Evolutionary conservation across 1,284 basidiomycete genomes (phyloP).

Genomic region (Cutaneotrichosporon sp.): DNA sequence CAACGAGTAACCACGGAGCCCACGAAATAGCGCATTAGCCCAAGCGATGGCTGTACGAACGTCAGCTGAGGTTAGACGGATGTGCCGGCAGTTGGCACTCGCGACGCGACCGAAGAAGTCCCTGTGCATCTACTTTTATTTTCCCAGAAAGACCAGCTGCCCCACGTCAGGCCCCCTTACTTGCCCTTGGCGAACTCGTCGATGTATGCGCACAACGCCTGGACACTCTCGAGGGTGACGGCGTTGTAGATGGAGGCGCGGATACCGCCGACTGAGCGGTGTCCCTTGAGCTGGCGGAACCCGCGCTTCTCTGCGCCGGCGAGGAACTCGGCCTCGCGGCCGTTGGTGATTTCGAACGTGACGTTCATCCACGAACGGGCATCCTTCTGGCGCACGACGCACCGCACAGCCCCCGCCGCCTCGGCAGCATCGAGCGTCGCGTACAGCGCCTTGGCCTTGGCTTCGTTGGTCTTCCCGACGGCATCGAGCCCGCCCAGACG

Average conservation of each 20-base stretch:
- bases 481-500: slow-evolving; percentile 66
- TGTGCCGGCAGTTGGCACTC: no score
- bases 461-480: slow-evolving; percentile 62
- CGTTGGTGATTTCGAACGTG: slow-evolving; percentile 70
- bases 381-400: slow-evolving; percentile 62
- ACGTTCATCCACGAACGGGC: slow-evolving; percentile 91
- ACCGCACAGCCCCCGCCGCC: slow-evolving; percentile 60
- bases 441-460: slow-evolving; percentile 73
- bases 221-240: slow-evolving; percentile 69
- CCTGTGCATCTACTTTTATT: no score
- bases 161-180: no score
- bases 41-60: no score
- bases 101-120: no score
- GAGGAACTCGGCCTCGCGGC: slow-evolving; percentile 66
- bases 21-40: no score
- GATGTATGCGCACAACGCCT: slow-evolving; percentile 53
- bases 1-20: no score
- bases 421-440: slow-evolving; percentile 65
- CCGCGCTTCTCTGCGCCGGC: slow-evolving; percentile 68
- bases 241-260: slow-evolving; percentile 95
- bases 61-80: no score
- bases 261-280: slow-evolving; percentile 63
- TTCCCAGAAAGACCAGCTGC: no score
- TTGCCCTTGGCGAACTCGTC: slow-evolving; percentile 10
- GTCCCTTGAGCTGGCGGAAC: slow-evolving; percentile 83